phyloP scores from a whole-genome alignment of 768 basidiomycete genomes.

The Mycena floridula region DNA sequence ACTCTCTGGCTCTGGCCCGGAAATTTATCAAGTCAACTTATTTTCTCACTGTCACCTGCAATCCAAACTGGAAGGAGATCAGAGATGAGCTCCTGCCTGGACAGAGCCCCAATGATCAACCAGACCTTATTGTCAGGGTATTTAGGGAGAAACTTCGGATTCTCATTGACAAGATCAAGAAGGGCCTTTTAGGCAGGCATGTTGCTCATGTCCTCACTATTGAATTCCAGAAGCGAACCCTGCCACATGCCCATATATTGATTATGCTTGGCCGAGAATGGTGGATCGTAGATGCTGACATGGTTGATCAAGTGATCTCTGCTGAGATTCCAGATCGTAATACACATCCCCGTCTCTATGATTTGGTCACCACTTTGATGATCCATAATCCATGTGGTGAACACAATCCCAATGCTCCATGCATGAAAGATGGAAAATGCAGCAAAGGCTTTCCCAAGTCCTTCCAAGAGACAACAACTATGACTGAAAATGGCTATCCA shows the following conservation, averaged over 20 bases:
- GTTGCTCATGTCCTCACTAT: conserved; percentile 33
- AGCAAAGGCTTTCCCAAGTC: neutral
- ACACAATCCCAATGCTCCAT: neutral
- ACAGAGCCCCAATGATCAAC: conserved; percentile 34
- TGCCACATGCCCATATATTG: conserved; percentile 46
- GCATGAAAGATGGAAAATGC: neutral
- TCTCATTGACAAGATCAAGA: conserved; percentile 28
- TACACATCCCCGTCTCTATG: conserved; percentile 21
- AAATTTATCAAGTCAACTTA: conserved; percentile 32
- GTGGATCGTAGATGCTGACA: conserved; percentile 24
- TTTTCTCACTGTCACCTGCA: conserved; percentile 26
- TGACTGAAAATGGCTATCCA: neutral
- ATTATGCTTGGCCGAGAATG: conserved; percentile 28
- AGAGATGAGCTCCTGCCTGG: conserved; percentile 26
- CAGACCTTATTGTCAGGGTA: conserved; percentile 42
- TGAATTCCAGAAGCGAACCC: conserved; percentile 26
- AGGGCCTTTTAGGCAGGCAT: conserved; percentile 34
- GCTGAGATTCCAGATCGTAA: conserved; percentile 35
- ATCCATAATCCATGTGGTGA: neutral
- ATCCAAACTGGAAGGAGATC: conserved; percentile 6
- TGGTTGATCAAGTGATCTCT: conserved; percentile 33
- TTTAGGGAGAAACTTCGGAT: conserved; percentile 38
- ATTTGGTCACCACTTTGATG: neutral
- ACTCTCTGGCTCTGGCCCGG: conserved; percentile 37
- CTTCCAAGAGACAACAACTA: neutral